phyloP scores from a whole-genome alignment of 2,329 filamentous ascomycete genomes.

The Triangularia setosa region DNA sequence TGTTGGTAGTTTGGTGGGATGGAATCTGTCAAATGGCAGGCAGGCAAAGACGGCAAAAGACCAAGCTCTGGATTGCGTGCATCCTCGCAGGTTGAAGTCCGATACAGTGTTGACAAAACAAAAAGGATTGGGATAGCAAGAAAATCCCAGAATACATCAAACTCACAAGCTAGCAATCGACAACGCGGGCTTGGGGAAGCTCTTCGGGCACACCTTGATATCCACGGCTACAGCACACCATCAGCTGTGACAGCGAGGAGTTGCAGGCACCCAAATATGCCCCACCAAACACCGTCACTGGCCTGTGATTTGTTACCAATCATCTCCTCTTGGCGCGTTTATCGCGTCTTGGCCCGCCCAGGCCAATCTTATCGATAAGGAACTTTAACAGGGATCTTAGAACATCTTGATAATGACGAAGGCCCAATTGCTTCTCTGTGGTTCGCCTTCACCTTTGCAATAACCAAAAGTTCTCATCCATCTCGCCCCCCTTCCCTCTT shows the following conservation, averaged over 20 bases:
- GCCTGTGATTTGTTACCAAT: not conserved
- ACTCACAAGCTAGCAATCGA: not conserved
- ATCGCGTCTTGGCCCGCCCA: not conserved
- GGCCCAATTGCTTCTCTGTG: not conserved
- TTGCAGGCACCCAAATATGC: not conserved
- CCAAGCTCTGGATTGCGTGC: not conserved
- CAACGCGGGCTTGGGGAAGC: not conserved
- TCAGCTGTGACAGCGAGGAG: not conserved
- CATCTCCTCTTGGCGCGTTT: not conserved
- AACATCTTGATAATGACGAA: not conserved
- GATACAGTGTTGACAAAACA: not conserved
- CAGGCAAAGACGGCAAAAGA: not conserved
- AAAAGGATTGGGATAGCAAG: not conserved
- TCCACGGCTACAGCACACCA: not conserved
- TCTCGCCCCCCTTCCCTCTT: not conserved
- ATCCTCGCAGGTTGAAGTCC: not conserved
- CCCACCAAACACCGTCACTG: not conserved
- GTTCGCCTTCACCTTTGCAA: not conserved
- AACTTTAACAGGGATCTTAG: not conserved
- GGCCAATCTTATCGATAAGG: conserved; percentile 18
- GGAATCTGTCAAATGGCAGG: not conserved
- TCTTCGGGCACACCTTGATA: not conserved
- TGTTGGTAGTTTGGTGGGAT: not conserved
- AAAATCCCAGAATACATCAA: not conserved
- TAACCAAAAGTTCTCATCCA: not conserved